Base-by-base conservation (phyloP, 495 filamentous ascomycete genomes). In the Penicillium crystallinum region DNA sequence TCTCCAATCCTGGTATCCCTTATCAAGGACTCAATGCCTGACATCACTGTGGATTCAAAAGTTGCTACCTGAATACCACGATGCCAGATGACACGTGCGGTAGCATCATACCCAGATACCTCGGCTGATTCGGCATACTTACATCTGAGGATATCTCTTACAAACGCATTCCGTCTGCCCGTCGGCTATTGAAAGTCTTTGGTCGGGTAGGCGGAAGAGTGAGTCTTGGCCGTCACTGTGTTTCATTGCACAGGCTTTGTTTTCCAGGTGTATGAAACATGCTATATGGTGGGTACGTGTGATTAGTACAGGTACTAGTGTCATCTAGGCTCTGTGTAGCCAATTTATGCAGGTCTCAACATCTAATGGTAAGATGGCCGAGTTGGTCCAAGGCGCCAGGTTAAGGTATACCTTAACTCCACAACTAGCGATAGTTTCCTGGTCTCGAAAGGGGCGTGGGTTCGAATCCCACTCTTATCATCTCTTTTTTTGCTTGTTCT, bases 391-490 rank as follows among this genome's bases (percentile, higher is more conserved):
- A 67, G 64, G 64, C 64, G 64, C 58, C 56, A 62, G 64, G 64
- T 67, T 67, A 62, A 67, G 64, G 64, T 64, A 47, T 44, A 65
- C 62, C 62, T 65, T 60, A 53, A 55, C 58, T 50, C 48, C 29
- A 33, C 15, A 40, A 41, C 37, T 50, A 31, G 29, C 27, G 15
- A n/a, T 39, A 50, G 48, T 62, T 55, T 64, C 62, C 62, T 65
- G 62, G 57, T 65, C 62, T 65, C 53, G 49, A 53, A 53, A 51
- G 52, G 46, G 65, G 65, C 65, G 64, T 67, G 66, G 57, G 66
- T 69, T 69, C 66, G 57, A 69, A 63, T 67, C 66, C 57, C 66
- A 67, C 66, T 64, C 64, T 67, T 67, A 55, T 67, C 66, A 69
- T 53, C 6, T 46, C 21, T 11, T 38, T 57, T 58, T 57, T 51